These are phyloP conservation scores for Diddensiella caesifluorescens DNA, from an alignment of 805 yeast species.

Conservation along the genomic window DNA sequence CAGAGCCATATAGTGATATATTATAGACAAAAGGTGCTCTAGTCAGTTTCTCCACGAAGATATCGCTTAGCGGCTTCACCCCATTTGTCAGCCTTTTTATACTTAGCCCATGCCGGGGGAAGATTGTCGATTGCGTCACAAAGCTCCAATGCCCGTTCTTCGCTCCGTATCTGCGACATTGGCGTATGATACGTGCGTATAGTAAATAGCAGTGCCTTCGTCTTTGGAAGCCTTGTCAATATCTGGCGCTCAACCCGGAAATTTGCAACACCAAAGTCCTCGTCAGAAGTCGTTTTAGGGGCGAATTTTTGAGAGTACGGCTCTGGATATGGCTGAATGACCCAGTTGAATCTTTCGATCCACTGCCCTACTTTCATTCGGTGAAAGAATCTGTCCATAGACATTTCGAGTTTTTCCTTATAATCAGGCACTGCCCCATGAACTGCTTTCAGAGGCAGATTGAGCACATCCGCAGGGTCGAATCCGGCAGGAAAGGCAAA, in stretches of 20 bases:
- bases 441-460: constrained; percentile 51
- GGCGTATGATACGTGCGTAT: constrained; percentile 58
- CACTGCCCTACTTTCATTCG: constrained; percentile 48
- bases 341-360: constrained; percentile 66
- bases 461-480: constrained; percentile 50
- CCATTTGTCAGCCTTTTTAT: constrained; percentile 64
- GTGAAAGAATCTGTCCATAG: constrained; percentile 65
- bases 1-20: too few species aligned
- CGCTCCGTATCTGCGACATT: constrained; percentile 41
- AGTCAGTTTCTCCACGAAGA: constrained; percentile 31
- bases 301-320: constrained; percentile 35
- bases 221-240: constrained; percentile 47
- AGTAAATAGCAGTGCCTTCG: constrained; percentile 45
- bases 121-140: constrained; percentile 60
- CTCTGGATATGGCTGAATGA: constrained; percentile 55
- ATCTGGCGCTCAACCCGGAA: constrained; percentile 57
- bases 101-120: constrained; percentile 52
- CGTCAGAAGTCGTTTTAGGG: constrained; percentile 31
- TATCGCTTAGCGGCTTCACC: constrained; percentile 55
- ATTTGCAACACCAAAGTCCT: constrained; percentile 39
- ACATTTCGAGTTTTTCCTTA: constrained; percentile 44
- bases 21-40: too few species aligned
- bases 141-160: constrained; percentile 46
- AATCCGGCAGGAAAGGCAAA: constrained; percentile 71
- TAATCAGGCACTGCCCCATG: constrained; percentile 75